phyloP scores from a whole-genome alignment of 1,139 yeast genomes.

The Nakaseomyces glabratus region DNA sequence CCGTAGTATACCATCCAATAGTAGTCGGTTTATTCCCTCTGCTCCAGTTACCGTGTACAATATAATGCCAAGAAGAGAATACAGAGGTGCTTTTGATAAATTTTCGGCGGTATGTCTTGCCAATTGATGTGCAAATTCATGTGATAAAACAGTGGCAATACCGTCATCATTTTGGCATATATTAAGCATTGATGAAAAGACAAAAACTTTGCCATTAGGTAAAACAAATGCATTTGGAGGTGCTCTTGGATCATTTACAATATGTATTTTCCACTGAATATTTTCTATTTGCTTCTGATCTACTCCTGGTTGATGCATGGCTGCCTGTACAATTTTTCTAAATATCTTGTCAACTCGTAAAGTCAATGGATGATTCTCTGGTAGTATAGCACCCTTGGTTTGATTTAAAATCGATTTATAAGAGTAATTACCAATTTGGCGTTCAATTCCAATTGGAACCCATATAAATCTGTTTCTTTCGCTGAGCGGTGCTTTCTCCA shows the following conservation, averaged over 20 bases:
- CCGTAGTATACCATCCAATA: constrained; percentile 52
- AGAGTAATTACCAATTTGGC: constrained; percentile 55
- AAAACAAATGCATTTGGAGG: constrained; percentile 95
- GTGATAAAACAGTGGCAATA: constrained; percentile 84
- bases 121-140: constrained; percentile 87
- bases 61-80: constrained; percentile 42
- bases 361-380: constrained; percentile 48
- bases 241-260: constrained; percentile 55
- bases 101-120: constrained; percentile 89
- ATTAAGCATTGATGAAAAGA: constrained; percentile 69
- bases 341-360: constrained; percentile 50
- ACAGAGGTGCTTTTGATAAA: constrained; percentile 53
- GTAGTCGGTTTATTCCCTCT: constrained; percentile 42
- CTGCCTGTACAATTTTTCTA: constrained; percentile 53
- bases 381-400: constrained; percentile 40
- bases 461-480: constrained; percentile 65
- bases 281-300: constrained; percentile 26
- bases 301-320: constrained; percentile 36
- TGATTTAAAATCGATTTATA: constrained; percentile 53
- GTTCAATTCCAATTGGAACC: constrained; percentile 61
- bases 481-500: constrained; percentile 78
- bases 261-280: constrained; percentile 70
- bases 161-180: constrained; percentile 81
- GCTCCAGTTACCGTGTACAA: constrained; percentile 47
- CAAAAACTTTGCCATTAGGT: constrained; percentile 93